A percentile compares a stretch with the other conserved stretches of the same genome.
Evolutionary conservation across 2,329 filamentous ascomycete genomes (phyloP).

Genomic region (Phyllosticta citribraziliensis): DNA sequence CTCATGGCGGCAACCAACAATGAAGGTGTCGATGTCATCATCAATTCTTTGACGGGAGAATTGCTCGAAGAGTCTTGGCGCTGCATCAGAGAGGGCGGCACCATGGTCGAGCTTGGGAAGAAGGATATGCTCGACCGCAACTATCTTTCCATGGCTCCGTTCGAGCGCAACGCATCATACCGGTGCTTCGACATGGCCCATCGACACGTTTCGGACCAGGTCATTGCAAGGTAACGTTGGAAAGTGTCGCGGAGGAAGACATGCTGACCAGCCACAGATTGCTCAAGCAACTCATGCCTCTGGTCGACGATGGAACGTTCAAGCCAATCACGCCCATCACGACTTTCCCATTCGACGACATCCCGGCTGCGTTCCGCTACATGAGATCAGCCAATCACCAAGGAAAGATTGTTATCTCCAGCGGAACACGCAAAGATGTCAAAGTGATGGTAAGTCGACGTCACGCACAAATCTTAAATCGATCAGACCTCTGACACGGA

Average conservation of each 20-base stretch:
- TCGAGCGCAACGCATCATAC: conserved; percentile 9
- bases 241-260: neutral
- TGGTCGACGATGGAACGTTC: conserved; percentile 16
- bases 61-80: conserved; percentile 15
- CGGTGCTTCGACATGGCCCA: conserved; percentile 7
- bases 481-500: neutral
- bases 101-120: conserved; percentile 25
- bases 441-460: conserved; percentile 1
- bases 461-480: neutral
- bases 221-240: conserved; percentile 13
- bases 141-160: conserved; percentile 16
- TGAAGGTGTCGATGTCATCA: conserved; percentile 22
- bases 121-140: conserved; percentile 9
- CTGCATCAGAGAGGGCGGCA: conserved; percentile 19
- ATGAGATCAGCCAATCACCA: conserved; percentile 12
- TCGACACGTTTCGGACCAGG: conserved; percentile 13
- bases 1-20: conserved; percentile 16
- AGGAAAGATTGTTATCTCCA: conserved; percentile 16
- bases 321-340: conserved; percentile 17
- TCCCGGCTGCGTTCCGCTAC: conserved; percentile 13
- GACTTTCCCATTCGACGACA: conserved; percentile 13
- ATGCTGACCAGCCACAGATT: conserved; percentile 1
- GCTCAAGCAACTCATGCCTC: neutral
- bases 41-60: conserved; percentile 19
- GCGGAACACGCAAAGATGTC: neutral